Conservation (phyloP, 2,329 filamentous ascomycete genomes). For the Mollisiaceae sp. region DNA sequence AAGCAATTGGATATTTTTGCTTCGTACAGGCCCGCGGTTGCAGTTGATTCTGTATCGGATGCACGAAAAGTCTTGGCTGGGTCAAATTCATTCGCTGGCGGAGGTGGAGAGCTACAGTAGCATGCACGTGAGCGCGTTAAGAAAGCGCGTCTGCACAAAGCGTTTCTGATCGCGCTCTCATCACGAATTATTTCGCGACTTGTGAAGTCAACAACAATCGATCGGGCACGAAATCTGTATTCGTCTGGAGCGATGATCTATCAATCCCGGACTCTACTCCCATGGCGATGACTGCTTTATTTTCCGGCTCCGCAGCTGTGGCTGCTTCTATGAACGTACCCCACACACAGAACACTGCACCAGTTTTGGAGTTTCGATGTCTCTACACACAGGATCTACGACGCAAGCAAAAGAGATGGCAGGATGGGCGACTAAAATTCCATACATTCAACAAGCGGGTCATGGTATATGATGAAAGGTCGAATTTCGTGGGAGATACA, state of each 20-base stretch:
- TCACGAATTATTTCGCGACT: background rate
- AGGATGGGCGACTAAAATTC: slow-evolving; percentile 86
- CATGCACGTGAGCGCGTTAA: slow-evolving; percentile 13
- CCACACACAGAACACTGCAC: slow-evolving; percentile 59
- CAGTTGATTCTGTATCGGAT: background rate
- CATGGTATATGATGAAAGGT: slow-evolving; percentile 85
- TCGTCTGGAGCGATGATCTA: background rate
- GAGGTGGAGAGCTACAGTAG: background rate
- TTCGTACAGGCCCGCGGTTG: background rate
- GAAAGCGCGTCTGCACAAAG: slow-evolving; percentile 14
- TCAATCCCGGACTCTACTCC: background rate
- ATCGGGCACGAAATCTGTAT: background rate
- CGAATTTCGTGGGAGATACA: slow-evolving; percentile 82
- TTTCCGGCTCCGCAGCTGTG: background rate
- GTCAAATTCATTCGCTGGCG: slow-evolving; percentile 1
- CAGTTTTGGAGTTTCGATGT: slow-evolving; percentile 83
- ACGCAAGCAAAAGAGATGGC: slow-evolving; percentile 90
- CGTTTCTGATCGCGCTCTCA: background rate
- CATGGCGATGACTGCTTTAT: slow-evolving; percentile 27
- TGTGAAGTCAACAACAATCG: background rate
- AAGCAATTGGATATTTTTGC: slow-evolving; percentile 1
- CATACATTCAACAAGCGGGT: slow-evolving; percentile 90
- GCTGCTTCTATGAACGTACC: slow-evolving; percentile 32
- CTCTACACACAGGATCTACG: slow-evolving; percentile 86
- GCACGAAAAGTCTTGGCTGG: background rate